These are phyloP conservation scores for Dipteronia sinensis DNA, from an alignment of 345 rosid genomes.

Conservation along the genomic window DNA sequence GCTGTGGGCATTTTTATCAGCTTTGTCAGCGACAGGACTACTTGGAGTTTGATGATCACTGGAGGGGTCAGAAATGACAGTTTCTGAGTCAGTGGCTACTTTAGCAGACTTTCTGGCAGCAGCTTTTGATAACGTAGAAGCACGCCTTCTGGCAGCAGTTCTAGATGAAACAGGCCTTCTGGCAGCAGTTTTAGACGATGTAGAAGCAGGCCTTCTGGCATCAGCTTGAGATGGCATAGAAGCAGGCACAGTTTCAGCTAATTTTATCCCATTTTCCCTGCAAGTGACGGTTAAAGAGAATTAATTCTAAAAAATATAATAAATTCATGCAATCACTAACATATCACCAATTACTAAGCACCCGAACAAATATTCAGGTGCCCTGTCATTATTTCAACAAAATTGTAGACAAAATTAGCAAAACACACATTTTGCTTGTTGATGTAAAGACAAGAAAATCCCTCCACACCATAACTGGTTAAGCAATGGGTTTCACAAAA, in stretches of 20 bases:
- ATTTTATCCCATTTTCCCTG: constrained; percentile 52
- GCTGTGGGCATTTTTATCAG: constrained; percentile 22
- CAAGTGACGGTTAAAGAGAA: constrained; percentile 14
- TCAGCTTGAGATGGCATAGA: constrained; percentile 30
- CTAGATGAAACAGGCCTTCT: constrained; percentile 27
- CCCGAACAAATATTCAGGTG: constrained; percentile 3
- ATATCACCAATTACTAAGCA: constrained; percentile 10
- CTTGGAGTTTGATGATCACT: constrained; percentile 16
- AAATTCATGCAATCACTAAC: not conserved
- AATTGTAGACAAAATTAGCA: constrained; percentile 5
- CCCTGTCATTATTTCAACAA: not conserved
- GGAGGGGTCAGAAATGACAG: constrained; percentile 11
- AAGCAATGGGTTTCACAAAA: constrained; percentile 9
- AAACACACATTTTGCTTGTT: not conserved
- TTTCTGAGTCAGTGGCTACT: not conserved
- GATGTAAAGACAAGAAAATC: not conserved
- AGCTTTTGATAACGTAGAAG: constrained; percentile 30
- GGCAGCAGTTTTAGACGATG: constrained; percentile 33
- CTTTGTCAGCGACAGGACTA: constrained; percentile 14
- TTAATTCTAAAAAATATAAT: constrained; percentile 2
- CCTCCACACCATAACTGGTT: not conserved
- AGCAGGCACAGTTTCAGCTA: constrained; percentile 47
- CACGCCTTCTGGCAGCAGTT: constrained; percentile 26
- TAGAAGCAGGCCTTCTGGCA: constrained; percentile 18
- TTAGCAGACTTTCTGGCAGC: constrained; percentile 10